Evolutionary conservation across 1,284 basidiomycete genomes (phyloP).

Genomic region (Pyrrhoderma noxium): DNA sequence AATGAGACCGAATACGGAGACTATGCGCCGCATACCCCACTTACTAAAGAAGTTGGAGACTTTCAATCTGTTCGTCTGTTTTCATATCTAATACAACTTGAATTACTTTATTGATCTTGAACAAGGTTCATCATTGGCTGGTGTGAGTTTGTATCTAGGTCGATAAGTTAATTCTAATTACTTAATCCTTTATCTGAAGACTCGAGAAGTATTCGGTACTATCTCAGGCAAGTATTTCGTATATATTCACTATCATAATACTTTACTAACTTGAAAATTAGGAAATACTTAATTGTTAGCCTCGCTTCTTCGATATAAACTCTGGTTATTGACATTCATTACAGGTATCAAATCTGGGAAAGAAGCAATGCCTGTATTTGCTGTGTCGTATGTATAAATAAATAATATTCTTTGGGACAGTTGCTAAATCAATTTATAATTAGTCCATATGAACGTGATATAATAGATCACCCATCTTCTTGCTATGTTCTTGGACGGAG

Average conservation of each 20-base stretch:
- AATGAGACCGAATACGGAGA: too few species aligned
- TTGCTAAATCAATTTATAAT: background rate
- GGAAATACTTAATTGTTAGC: conserved; percentile 48
- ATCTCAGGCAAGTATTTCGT: conserved; percentile 33
- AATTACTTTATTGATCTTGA: too few species aligned
- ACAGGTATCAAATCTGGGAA: conserved; percentile 40
- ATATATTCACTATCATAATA: too few species aligned
- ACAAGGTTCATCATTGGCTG: conserved; percentile 46
- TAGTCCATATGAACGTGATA: conserved; percentile 51
- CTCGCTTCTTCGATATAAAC: background rate
- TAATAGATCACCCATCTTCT: conserved; percentile 53
- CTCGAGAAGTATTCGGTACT: conserved; percentile 60
- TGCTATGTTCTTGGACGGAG: conserved; percentile 67
- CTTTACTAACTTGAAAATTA: too few species aligned
- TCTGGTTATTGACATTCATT: background rate
- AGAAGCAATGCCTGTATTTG: conserved; percentile 44
- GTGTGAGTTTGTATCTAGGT: conserved; percentile 35
- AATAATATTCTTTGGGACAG: too few species aligned
- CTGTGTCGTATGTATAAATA: conserved; percentile 42
- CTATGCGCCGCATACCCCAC: too few species aligned
- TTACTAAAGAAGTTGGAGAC: too few species aligned
- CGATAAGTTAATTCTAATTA: background rate
- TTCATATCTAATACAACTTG: too few species aligned
- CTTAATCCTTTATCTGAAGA: too few species aligned
- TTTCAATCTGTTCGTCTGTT: too few species aligned